These are phyloP conservation scores for Ogataea zsoltii DNA, from an alignment of 805 yeast genomes.

Conservation along the genomic window DNA sequence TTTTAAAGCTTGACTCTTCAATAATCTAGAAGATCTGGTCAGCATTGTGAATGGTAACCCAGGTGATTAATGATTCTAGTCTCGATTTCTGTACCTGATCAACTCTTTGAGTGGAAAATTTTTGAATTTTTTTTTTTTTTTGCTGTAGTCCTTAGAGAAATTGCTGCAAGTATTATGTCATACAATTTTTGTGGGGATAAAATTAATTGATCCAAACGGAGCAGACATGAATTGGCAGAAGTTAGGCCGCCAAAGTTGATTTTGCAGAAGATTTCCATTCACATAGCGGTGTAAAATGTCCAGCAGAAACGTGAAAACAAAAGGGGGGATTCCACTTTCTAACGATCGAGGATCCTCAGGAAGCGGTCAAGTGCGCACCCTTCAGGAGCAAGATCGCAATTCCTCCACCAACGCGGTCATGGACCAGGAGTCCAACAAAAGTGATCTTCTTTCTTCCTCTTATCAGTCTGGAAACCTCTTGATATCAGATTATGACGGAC, in stretches of 20 bases:
- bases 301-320: not conserved
- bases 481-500: not conserved
- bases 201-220: too few relatives aligned
- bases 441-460: conserved; percentile 7
- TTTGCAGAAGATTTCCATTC: not conserved
- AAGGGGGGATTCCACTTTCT: not conserved
- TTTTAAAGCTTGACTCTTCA: not conserved
- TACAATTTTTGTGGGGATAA: not conserved
- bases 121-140: conserved; percentile 1
- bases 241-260: too few relatives aligned
- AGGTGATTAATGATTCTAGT: too few relatives aligned
- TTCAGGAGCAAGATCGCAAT: conserved; percentile 1
- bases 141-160: not conserved
- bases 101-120: not conserved
- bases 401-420: conserved; percentile 9
- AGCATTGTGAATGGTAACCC: not conserved
- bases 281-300: not conserved
- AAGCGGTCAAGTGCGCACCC: not conserved
- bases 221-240: too few relatives aligned
- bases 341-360: not conserved
- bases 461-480: conserved; percentile 3
- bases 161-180: conserved; percentile 3
- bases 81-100: too few relatives aligned
- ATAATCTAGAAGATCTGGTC: not conserved
- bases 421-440: conserved; percentile 11